Base-by-base conservation (phyloP, 2,329 filamentous ascomycete genomes). In the Alternaria angustiovoidea region DNA sequence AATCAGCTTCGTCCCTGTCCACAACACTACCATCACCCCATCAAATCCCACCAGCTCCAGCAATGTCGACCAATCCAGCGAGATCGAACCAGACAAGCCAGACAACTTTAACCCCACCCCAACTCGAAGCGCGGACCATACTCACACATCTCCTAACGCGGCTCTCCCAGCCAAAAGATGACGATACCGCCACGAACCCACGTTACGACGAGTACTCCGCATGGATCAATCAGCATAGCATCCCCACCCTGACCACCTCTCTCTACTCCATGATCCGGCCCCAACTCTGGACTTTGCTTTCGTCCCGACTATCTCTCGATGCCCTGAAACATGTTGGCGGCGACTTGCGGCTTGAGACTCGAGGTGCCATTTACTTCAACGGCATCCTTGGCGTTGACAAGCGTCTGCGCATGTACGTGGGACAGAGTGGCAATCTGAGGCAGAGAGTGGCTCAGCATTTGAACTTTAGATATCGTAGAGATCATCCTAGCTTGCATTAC, bases 391-490 rank as follows among this genome's bases (percentile, higher is more conserved):
- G 73, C 0, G 58, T 72, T 0, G 72, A 75, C 57, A 72, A 66
- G 38, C 39, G 58, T 1, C 54, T 70, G 2, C 67, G 75, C 5
- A 51, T 71, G 8, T 78, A 79, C 59, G 59, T 77, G 9, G 76
- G 76, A 7, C 76, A 79, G 60, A 63, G 71, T 1, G 62, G n/a
- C 1, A 66, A 68, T n/a, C 56, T 78, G 2, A 64, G 68, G 6
- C 34, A 55, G 12, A 69, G 75, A 11, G 61, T 73, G 8, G 67
- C 64, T 1, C 72, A 79, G 55, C 76, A 79, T 51, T 47, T 66
- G 1, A 74, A 78, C 28, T 79, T 78, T 41, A 67, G 76, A 9
- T 75, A 77, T 47, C 64, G 76, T 1, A 65, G 76, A 7, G 76
- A 78, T 49, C 72, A 79, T 44, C 67, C 69, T 1, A 70, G 66